Evolutionary conservation across 1,284 basidiomycete genomes (phyloP).

Genomic region (Afroboletus lepidellus): DNA sequence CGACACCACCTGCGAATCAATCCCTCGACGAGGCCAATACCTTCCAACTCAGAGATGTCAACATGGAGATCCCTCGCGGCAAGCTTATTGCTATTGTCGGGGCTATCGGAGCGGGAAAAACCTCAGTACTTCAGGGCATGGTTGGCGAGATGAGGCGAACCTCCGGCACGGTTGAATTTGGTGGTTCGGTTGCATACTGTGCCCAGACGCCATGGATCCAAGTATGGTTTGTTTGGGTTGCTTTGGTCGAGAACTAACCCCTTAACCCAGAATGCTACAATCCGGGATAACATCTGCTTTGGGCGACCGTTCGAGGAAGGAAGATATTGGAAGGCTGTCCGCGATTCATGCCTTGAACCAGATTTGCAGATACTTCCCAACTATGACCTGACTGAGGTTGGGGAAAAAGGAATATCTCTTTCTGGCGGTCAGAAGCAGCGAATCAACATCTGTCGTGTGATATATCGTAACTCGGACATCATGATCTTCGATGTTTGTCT

Average conservation of each 20-base stretch:
- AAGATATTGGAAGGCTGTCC: constrained; percentile 60
- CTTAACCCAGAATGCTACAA: constrained; percentile 55
- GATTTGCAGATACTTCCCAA: constrained; percentile 65
- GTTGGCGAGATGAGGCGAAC: constrained; percentile 80
- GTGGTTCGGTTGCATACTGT: constrained; percentile 78
- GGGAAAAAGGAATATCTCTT: constrained; percentile 86
- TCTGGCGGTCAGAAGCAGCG: constrained; percentile 83
- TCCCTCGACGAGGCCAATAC: constrained; percentile 10
- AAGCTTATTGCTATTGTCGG: constrained; percentile 83
- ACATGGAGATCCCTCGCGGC: constrained; percentile 67
- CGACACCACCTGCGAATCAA: neutral
- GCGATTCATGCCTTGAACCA: constrained; percentile 60
- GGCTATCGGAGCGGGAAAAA: constrained; percentile 61
- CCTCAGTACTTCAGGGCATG: constrained; percentile 71
- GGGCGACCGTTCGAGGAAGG: constrained; percentile 65
- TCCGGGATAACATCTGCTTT: constrained; percentile 80
- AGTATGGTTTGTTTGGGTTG: constrained; percentile 30
- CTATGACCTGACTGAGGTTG: constrained; percentile 85
- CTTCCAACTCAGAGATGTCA: constrained; percentile 45
- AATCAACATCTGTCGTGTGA: constrained; percentile 76
- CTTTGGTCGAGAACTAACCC: neutral
- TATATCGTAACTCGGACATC: constrained; percentile 85
- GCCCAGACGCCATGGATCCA: constrained; percentile 90
- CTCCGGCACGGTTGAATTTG: constrained; percentile 62
- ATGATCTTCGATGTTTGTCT: constrained; percentile 71